A percentile compares a stretch with the other conserved stretches of the same genome.
phyloP scores from a whole-genome alignment of 345 rosid genomes.

The Hypericum perforatum region DNA sequence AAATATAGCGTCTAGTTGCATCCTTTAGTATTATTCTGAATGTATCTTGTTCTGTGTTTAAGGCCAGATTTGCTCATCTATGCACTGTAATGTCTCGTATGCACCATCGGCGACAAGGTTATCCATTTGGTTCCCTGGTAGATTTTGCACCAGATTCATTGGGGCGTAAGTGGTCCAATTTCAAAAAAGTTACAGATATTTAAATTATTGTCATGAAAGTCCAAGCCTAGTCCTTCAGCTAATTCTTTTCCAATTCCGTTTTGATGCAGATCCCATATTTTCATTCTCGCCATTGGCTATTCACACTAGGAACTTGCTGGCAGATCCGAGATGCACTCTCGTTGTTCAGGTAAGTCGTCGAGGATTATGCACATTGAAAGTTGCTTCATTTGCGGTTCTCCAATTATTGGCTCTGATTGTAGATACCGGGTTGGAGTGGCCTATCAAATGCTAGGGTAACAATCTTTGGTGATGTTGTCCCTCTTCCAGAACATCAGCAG shows the following conservation, averaged over 20 bases:
- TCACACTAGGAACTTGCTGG: constrained; percentile 81
- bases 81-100: constrained; percentile 94
- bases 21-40: constrained; percentile 1
- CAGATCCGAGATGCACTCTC: constrained; percentile 83
- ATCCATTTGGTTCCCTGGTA: constrained; percentile 90
- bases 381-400: constrained; percentile 8
- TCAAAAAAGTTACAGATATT: no score
- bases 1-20: neutral
- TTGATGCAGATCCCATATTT: constrained; percentile 72
- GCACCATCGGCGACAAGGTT: constrained; percentile 97
- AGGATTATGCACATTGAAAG: neutral
- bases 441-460: constrained; percentile 97
- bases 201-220: no score
- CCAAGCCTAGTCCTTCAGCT: neutral
- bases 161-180: constrained; percentile 59
- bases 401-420: constrained; percentile 20
- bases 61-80: constrained; percentile 97
- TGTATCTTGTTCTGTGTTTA: constrained; percentile 16
- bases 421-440: constrained; percentile 99
- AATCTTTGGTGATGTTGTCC: constrained; percentile 88
- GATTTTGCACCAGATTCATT: constrained; percentile 86
- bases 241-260: constrained; percentile 2
- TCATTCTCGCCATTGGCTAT: constrained; percentile 94
- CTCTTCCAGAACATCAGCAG: constrained; percentile 81
- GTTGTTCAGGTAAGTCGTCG: constrained; percentile 72